Percentiles rank a stretch among this genome's conserved stretches.
phyloP scores from a whole-genome alignment of 2,329 filamentous ascomycete species.

The Aspergillus floridensis region DNA sequence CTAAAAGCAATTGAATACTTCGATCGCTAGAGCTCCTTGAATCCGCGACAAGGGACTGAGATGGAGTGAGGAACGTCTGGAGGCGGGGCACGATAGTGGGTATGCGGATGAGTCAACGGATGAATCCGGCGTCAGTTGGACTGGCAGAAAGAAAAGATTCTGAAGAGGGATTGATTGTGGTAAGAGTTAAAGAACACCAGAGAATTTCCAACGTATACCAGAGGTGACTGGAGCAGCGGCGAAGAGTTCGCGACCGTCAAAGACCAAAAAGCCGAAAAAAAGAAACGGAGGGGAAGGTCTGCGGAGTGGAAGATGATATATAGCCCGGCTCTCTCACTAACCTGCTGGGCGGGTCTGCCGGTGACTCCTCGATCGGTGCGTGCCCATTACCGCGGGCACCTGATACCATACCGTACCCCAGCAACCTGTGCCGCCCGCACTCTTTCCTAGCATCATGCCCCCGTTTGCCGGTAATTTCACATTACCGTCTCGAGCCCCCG shows the following conservation, averaged over 20 bases:
- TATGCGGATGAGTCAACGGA: conserved; percentile 1
- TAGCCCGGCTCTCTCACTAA: background rate
- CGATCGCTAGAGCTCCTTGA: background rate
- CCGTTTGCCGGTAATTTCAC: conserved; percentile 3
- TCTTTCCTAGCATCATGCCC: background rate
- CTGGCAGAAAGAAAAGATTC: background rate
- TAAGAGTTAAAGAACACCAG: conserved; percentile 1
- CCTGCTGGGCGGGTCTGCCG: background rate
- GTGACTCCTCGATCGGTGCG: conserved; percentile 12
- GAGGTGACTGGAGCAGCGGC: conserved; percentile 25
- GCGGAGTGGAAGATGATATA: conserved; percentile 20
- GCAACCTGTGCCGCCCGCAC: background rate
- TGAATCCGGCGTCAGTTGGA: background rate
- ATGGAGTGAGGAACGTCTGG: background rate
- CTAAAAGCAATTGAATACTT: background rate
- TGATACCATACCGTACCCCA: conserved; percentile 2
- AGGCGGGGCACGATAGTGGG: background rate
- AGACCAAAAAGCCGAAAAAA: conserved; percentile 27
- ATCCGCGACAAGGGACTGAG: background rate
- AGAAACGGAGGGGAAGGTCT: conserved; percentile 18
- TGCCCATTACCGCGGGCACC: background rate
- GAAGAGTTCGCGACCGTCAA: conserved; percentile 28
- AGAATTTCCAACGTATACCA: conserved; percentile 6
- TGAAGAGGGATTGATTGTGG: conserved; percentile 5
- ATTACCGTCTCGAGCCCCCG: background rate